Evolutionary conservation across 768 basidiomycete species (phyloP).

Genomic region (Podaxis sp.): DNA sequence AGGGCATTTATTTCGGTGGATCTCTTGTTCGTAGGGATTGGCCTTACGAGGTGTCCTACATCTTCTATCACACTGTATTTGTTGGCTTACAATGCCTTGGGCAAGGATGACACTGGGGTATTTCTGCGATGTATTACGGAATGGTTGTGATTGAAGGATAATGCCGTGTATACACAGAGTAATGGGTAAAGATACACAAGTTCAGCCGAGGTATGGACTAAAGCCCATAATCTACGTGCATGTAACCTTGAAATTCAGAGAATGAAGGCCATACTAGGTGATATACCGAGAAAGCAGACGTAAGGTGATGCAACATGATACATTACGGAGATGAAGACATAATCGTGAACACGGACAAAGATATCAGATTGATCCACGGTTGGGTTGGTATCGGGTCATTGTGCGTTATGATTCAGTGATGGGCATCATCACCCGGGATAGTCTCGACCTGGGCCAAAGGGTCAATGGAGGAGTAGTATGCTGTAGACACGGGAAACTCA

Average conservation of each 20-base stretch:
- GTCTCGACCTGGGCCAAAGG: conserved; percentile 17
- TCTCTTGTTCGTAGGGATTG: conserved; percentile 34
- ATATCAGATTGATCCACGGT: background rate
- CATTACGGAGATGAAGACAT: background rate
- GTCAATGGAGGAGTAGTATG: background rate
- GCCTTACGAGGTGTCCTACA: conserved; percentile 70
- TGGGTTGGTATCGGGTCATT: too few relatives aligned
- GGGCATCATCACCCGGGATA: conserved; percentile 20
- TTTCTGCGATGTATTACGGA: background rate
- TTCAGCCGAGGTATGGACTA: background rate
- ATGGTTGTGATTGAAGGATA: too few relatives aligned
- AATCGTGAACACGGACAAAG: background rate
- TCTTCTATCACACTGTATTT: background rate
- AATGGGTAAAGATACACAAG: conserved; percentile 8
- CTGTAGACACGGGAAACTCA: conserved; percentile 25
- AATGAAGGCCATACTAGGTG: background rate
- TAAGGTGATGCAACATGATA: background rate
- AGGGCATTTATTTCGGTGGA: conserved; percentile 59
- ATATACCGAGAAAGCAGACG: background rate
- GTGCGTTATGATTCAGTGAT: background rate
- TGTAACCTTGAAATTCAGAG: conserved; percentile 1
- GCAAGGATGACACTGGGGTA: background rate
- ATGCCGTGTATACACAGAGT: background rate
- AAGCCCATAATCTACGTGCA: background rate
- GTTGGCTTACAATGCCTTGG: background rate